Evolutionary conservation across 805 yeast genomes (phyloP).

Genomic region (Myxozyma monticola): DNA sequence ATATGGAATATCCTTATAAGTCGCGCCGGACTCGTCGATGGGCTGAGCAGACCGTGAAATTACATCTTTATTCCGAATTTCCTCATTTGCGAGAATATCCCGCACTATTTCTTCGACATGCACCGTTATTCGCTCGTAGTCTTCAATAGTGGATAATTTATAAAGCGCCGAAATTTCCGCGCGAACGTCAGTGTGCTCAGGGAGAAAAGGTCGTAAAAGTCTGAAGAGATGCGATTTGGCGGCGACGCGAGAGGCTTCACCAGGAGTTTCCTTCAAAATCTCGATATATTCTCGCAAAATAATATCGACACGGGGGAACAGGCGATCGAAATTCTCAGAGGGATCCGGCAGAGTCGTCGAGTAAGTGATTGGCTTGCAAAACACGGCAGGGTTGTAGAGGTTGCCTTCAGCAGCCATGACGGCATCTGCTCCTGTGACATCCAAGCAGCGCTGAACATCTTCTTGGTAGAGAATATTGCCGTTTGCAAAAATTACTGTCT

Average conservation of each 20-base stretch:
- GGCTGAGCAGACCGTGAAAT: constrained; percentile 51
- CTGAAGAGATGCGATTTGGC: constrained; percentile 94
- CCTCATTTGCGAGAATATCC: constrained; percentile 52
- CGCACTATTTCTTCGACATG: constrained; percentile 68
- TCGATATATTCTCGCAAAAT: constrained; percentile 86
- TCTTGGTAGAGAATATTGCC: constrained; percentile 92
- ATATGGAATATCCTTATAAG: constrained; percentile 78
- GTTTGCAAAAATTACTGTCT: constrained; percentile 87
- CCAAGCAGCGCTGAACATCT: constrained; percentile 71
- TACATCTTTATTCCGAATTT: constrained; percentile 63
- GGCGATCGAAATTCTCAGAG: constrained; percentile 55
- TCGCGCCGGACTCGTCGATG: constrained; percentile 71
- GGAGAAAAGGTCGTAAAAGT: constrained; percentile 75
- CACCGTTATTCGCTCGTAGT: constrained; percentile 57
- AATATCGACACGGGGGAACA: constrained; percentile 82
- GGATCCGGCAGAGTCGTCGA: constrained; percentile 25
- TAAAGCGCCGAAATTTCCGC: constrained; percentile 60
- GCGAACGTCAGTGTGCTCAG: constrained; percentile 74
- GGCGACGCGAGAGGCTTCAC: constrained; percentile 74
- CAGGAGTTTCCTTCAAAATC: constrained; percentile 61
- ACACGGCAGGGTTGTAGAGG: constrained; percentile 88
- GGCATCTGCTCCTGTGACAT: constrained; percentile 71
- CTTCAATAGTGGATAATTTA: constrained; percentile 44
- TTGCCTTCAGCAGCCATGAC: constrained; percentile 98
- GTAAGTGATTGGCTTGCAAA: constrained; percentile 38